Evolutionary conservation across 2,329 filamentous ascomycete species (phyloP).

Genomic region (Xylaria multiplex): DNA sequence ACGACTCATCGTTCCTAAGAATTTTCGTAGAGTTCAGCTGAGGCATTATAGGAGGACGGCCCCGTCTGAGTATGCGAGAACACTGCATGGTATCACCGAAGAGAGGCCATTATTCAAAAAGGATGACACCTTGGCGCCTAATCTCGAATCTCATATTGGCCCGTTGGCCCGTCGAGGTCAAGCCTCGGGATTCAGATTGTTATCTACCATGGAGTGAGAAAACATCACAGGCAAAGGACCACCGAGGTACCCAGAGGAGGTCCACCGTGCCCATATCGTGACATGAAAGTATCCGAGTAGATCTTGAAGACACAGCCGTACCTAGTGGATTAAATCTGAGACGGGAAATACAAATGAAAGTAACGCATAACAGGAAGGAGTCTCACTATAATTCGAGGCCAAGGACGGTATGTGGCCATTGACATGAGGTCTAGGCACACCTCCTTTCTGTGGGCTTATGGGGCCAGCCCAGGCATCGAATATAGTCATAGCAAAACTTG

Average conservation of each 20-base stretch:
- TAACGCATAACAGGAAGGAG: conserved; percentile 23
- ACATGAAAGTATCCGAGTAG: conserved; percentile 25
- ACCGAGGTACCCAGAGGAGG: conserved; percentile 26
- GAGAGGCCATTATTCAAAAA: conserved; percentile 27
- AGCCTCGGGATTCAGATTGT: conserved; percentile 11
- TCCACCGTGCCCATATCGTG: conserved; percentile 24
- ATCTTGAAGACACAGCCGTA: conserved; percentile 6
- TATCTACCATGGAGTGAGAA: conserved; percentile 25
- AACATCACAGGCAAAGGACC: conserved; percentile 24
- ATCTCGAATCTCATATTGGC: conserved; percentile 22
- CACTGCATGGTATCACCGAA: conserved; percentile 26
- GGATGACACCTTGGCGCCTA: conserved; percentile 27
- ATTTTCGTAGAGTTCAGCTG: conserved; percentile 26
- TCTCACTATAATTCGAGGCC: conserved; percentile 30
- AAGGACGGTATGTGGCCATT: conserved; percentile 18
- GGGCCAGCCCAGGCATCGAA: conserved; percentile 22
- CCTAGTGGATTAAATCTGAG: conserved; percentile 14
- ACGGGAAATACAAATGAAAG: conserved; percentile 20
- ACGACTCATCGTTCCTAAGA: conserved; percentile 29
- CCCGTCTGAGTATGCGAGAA: conserved; percentile 26
- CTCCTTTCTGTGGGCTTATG: conserved; percentile 2
- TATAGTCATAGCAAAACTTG: conserved; percentile 28
- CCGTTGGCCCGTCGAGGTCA: conserved; percentile 12
- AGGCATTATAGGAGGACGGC: conserved; percentile 24
- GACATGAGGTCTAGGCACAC: conserved; percentile 31